Base-by-base conservation (phyloP, 2,329 filamentous ascomycete genomes). In the Monosporascus ibericus region DNA sequence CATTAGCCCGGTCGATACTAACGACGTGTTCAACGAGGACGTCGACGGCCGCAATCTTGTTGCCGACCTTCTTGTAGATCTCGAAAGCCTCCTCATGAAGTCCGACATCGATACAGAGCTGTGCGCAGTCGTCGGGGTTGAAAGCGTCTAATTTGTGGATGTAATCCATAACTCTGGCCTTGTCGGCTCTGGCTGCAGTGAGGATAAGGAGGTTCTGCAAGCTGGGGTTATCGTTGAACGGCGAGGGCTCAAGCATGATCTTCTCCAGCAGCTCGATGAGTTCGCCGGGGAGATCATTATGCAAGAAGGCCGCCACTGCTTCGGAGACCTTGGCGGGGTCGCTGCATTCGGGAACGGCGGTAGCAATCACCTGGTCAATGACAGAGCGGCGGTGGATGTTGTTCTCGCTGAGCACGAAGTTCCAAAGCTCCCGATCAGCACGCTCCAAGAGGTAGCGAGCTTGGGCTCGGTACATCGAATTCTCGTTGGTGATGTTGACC, bases 391-490 rank as follows among this genome's bases (percentile, higher is more conserved):
- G 88, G 69, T 97, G 90, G 57, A 96, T 84, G 73, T 99, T 99
- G 80, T 96, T 97, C 63, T 90, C 85, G 70, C 88, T 96, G 36
- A 99, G 80, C 15, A 97, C 94, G 67, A 96, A 99, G 49, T 81
- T 79, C 95, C 95, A 99, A 47, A 99, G 84, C 70, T 99, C 94
- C 2, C 78, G 70, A 65, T 99, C 94, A 38, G 89, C 87, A 60
- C 94, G 87, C 65, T 96, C 92, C 49, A 99, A 78, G 24, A 99
- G 80, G 72, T 99, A 99, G 38, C 94, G 87, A 53, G 92, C 92
- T 72, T 99, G 94, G n/a, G 89, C 89, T 64, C 92, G 88, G 81
- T 96, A 99, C 94, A 99, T 99, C n/a, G 90, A 86, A 75, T 99
- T 99, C 74, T 99, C 95, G 64, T 97, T 99, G 66, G 94, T 97